Evolutionary conservation across 2,329 filamentous ascomycete genomes (phyloP).

Genomic region (Botryotinia convoluta): DNA sequence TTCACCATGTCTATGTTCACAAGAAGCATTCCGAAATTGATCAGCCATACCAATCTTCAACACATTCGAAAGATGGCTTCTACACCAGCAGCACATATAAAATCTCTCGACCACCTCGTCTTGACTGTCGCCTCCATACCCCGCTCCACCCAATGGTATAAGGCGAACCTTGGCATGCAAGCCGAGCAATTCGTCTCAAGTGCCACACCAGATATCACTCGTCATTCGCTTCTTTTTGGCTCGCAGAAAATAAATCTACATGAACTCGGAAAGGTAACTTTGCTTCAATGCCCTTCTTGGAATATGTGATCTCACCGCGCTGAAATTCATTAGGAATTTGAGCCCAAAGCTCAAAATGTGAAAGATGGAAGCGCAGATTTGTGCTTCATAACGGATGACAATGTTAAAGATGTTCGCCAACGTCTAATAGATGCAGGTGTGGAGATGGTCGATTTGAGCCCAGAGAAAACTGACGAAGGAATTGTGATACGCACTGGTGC

Average conservation of each 20-base stretch:
- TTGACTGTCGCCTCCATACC: slow-evolving; percentile 54
- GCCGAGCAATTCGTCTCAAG: slow-evolving; percentile 50
- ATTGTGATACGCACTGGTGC: slow-evolving; percentile 57
- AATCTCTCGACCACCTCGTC: slow-evolving; percentile 56
- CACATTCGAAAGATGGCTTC: slow-evolving; percentile 17
- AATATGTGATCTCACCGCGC: neutral
- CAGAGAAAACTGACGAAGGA: slow-evolving; percentile 43
- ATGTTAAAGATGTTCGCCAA: slow-evolving; percentile 47
- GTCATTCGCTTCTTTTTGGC: slow-evolving; percentile 56
- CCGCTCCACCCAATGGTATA: slow-evolving; percentile 54
- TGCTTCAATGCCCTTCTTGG: neutral
- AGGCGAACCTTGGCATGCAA: slow-evolving; percentile 54
- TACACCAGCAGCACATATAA: slow-evolving; percentile 28
- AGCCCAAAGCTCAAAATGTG: slow-evolving; percentile 54
- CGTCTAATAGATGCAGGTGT: slow-evolving; percentile 45
- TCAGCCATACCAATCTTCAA: neutral
- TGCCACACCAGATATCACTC: slow-evolving; percentile 39
- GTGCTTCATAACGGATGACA: slow-evolving; percentile 55
- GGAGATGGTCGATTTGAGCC: slow-evolving; percentile 42
- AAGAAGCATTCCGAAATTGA: neutral
- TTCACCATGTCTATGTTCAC: neutral
- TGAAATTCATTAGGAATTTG: slow-evolving; percentile 46
- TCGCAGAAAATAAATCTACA: slow-evolving; percentile 62
- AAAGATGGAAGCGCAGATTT: slow-evolving; percentile 57
- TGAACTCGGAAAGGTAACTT: slow-evolving; percentile 45